Percentiles rank a stretch among this genome's conserved stretches.
These are phyloP conservation scores for Acanthamoeba lenticulata DNA, from an alignment of 208 protist genomes.

Conservation along the genomic window DNA sequence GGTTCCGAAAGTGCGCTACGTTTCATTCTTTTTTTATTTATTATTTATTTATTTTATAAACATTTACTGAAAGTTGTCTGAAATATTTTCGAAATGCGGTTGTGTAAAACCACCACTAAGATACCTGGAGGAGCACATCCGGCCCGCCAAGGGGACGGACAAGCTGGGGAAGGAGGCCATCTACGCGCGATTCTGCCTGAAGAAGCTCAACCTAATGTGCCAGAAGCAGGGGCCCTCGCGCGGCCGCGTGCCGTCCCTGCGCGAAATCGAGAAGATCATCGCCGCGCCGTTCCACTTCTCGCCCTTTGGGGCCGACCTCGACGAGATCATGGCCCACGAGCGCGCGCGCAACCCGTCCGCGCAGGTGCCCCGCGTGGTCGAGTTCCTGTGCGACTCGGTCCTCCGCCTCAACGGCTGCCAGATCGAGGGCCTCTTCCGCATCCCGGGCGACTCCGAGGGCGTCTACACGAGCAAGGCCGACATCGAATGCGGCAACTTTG, in stretches of 20 bases:
- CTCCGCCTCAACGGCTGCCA: neutral
- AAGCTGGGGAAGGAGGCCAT: neutral
- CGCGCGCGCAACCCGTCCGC: neutral
- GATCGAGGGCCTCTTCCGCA: slow-evolving; percentile 43
- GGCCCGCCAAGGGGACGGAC: neutral
- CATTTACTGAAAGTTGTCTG: too few species aligned
- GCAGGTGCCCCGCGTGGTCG: neutral
- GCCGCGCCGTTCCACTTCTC: slow-evolving; percentile 46
- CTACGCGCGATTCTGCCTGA: neutral
- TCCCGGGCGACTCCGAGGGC: slow-evolving; percentile 2
- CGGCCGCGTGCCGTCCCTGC: slow-evolving; percentile 29
- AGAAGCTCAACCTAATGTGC: slow-evolving; percentile 57
- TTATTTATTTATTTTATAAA: too few species aligned
- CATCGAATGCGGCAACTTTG: slow-evolving; percentile 56
- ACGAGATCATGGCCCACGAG: slow-evolving; percentile 53
- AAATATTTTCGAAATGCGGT: too few species aligned
- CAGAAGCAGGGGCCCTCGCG: slow-evolving; percentile 48
- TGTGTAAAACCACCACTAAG: neutral
- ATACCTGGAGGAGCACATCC: slow-evolving; percentile 32
- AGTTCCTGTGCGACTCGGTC: slow-evolving; percentile 14
- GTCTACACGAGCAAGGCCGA: slow-evolving; percentile 48
- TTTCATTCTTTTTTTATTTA: neutral
- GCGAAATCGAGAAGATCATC: slow-evolving; percentile 50
- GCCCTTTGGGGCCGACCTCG: slow-evolving; percentile 6
- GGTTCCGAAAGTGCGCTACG: slow-evolving; percentile 43